Base-by-base conservation (phyloP, 768 basidiomycete genomes). In the Holtermannia corniformis region DNA sequence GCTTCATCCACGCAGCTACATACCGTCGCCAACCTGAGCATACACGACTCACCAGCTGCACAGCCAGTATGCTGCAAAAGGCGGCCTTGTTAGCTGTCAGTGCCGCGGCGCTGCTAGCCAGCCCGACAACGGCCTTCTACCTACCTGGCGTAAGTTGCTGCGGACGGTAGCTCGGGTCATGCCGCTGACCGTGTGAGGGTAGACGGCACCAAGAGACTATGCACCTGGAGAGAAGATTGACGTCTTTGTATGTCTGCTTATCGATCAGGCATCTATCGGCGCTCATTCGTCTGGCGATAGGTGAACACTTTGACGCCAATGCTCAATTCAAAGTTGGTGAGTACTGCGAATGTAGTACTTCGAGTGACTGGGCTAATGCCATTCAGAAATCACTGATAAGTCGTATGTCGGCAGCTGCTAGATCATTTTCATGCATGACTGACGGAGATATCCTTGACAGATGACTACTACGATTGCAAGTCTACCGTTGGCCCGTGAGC, bases 231-330 rank as follows among this genome's bases (percentile, higher is more conserved):
- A 96, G 56, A 73, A 74, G 47, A 87, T 96, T 28, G 65, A 68
- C 41, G 69, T 71, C 5, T 69, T 61, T 46, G 61, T 13, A 32
- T 16, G 19, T 20, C 19, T 5, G 32, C 32, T 37, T 7, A 37
- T 37, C 32, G 16, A 37, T 37, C 16, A 7, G 49, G 13, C 4
- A 20, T 28, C 25, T 4, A 5, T 40, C 41, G 79, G 83, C 44
- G 75, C 91, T 43, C 80, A 83, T 67, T n/a, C n/a, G n/a, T n/a
- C n/a, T n/a, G n/a, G n/a, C n/a, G n/a, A n/a, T 7, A 37, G 32
- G 87, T 95, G 64, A 95, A 93, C 72, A 84, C 87, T 0, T 76
- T 93, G 49, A 90, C 88, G 14, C 91, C 91, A 2, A 88, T 86
- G 80, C 75, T 87, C 47, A 60, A 71, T 46, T 68, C 72, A 13